Base-by-base conservation (phyloP, 2,329 filamentous ascomycete species). In the Calonectria hongkongensis region DNA sequence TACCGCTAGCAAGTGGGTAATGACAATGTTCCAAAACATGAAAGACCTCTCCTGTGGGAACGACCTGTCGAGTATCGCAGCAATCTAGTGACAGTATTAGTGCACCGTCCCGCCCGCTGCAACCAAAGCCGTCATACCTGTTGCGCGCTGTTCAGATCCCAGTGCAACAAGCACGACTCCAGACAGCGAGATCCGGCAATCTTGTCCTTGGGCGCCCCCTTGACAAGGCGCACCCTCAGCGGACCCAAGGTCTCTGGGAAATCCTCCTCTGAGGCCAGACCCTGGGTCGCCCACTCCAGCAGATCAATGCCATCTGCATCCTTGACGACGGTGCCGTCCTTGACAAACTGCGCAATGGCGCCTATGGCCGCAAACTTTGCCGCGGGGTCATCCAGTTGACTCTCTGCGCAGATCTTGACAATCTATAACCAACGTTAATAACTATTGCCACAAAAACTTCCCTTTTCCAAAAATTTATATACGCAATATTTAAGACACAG, bases 101-200 rank as follows among this genome's bases (percentile, higher is more conserved):
- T 41, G 4, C 18, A n/a, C 30, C 18, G 3, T 13, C 18, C 16
- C 27, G 21, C 16, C 25, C 21, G 16, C 18, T 2, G 36, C 33
- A 25, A 28, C 13, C 8, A 15, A 1, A 30, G 7, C 71, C 8
- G 28, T 63, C 80, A 72, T 81, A 90, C 89, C 84, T 90, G 88
- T 79, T 92, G 90, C 2, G 89, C 89, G 76, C 88, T 89, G 70
- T 85, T 83, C 68, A 91, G 84, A 75, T 92, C 90, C 85, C 88
- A 90, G 66, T 89, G 84, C 73, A 87, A 81, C 67, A 91, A 77
- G 74, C 90, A 92, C 10, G 87, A 86, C 75, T 89, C 86, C 54
- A 91, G 82, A 71, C 87, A 90, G 51, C 83, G 84, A 10, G 84
- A 82, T 6, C 82, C 86, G 21, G 79, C 79, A 36, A 78, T 80